These are phyloP conservation scores for Diaporthe nobilis DNA, from an alignment of 2,329 filamentous ascomycete species.

Conservation along the genomic window DNA sequence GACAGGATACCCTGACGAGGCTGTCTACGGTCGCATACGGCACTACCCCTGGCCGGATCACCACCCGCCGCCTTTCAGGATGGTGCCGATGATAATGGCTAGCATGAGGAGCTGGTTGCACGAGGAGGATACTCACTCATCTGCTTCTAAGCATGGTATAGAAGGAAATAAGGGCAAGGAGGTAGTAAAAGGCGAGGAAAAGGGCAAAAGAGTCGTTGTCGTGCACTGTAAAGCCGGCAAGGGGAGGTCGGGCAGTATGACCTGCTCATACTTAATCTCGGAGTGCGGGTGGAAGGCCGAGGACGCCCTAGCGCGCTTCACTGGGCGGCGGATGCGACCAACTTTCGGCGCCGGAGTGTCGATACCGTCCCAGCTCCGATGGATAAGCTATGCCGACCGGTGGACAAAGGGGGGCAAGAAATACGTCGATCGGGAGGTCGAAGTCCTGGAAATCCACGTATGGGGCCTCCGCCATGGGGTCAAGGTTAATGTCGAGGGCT, in stretches of 20 bases:
- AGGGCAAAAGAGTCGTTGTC: constrained; percentile 77
- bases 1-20: constrained; percentile 92
- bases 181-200: constrained; percentile 41
- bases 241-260: constrained; percentile 89
- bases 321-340: constrained; percentile 88
- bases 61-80: constrained; percentile 91
- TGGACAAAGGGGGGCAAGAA: constrained; percentile 83
- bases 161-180: constrained; percentile 1
- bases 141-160: constrained; percentile 42
- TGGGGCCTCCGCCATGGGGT: constrained; percentile 92
- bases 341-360: constrained; percentile 91
- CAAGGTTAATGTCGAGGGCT: constrained; percentile 88
- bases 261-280: constrained; percentile 90
- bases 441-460: constrained; percentile 89
- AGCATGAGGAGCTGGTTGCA: constrained; percentile 92
- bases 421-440: constrained; percentile 86
- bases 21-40: constrained; percentile 86
- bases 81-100: constrained; percentile 90
- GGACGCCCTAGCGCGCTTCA: constrained; percentile 72
- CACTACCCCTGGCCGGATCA: constrained; percentile 99
- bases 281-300: constrained; percentile 77
- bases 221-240: constrained; percentile 99
- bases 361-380: constrained; percentile 92
- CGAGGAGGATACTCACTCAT: constrained; percentile 56
- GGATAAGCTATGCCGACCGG: constrained; percentile 88